phyloP scores from a whole-genome alignment of 164 flowering plant genomes.

The grape (Vitis vinifera) region ASM3070453v1 NC_081814.1:5521501-5522000 shows the following conservation, averaged over 20 bases:
- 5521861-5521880: slow-evolving; percentile 4
- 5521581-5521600: slow-evolving; percentile 73
- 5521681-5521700: slow-evolving; percentile 14
- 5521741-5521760: slow-evolving; percentile 4
- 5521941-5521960: slow-evolving; percentile 7
- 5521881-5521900: neutral
- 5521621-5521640: slow-evolving; percentile 84
- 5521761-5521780: slow-evolving; percentile 4
- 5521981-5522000: slow-evolving; percentile 14
- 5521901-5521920: neutral
- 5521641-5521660: slow-evolving; percentile 37
- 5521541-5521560: slow-evolving; percentile 88
- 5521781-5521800: neutral
- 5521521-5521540: slow-evolving; percentile 1
- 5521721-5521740: neutral
- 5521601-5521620: slow-evolving; percentile 73
- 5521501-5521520: neutral
- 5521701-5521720: neutral
- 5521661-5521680: neutral
- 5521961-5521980: neutral
- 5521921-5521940: slow-evolving; percentile 16
- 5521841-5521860: slow-evolving; percentile 1
- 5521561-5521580: slow-evolving; percentile 97
- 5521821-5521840: slow-evolving; percentile 12
- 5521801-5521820: neutral